phyloP scores from a whole-genome alignment of 805 yeast genomes.

The Saccharomycopsis capsularis region DNA sequence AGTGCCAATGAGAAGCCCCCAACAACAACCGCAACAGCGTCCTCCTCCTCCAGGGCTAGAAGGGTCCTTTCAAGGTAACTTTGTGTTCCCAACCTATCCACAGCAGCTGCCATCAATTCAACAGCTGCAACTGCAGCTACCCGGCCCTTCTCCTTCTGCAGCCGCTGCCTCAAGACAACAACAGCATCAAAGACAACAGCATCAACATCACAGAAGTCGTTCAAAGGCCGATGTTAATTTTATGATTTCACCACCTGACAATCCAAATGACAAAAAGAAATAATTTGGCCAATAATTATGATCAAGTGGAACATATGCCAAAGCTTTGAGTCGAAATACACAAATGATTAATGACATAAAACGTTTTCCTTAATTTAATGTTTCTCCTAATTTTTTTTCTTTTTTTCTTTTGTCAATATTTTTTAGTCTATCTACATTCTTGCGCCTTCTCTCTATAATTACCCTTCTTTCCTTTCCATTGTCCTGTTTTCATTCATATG shows the following conservation, averaged over 20 bases:
- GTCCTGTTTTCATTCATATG: not conserved
- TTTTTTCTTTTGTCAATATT: no score
- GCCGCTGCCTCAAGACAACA: not conserved
- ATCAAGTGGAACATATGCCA: no score
- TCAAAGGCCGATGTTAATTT: conserved; percentile 21
- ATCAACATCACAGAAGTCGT: conserved; percentile 8
- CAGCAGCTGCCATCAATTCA: not conserved
- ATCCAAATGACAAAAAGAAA: not conserved
- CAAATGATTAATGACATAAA: no score
- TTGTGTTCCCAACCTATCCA: conserved; percentile 8
- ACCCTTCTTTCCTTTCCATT: conserved; percentile 3
- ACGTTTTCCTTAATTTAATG: no score
- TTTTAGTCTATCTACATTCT: no score
- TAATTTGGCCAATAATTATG: not conserved
- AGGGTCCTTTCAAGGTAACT: conserved; percentile 3
- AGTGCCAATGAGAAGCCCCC: not conserved
- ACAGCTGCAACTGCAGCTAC: conserved; percentile 14
- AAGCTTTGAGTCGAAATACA: no score
- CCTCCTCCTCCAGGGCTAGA: not conserved
- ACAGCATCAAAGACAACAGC: not conserved
- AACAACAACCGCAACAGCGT: not conserved
- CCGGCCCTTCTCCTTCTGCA: conserved; percentile 3
- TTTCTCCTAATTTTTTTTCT: no score
- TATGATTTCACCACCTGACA: conserved; percentile 17
- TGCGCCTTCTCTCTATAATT: no score